These are phyloP conservation scores for Pugionium cornutum DNA, from an alignment of 345 rosid species.

Conservation along the genomic window DNA sequence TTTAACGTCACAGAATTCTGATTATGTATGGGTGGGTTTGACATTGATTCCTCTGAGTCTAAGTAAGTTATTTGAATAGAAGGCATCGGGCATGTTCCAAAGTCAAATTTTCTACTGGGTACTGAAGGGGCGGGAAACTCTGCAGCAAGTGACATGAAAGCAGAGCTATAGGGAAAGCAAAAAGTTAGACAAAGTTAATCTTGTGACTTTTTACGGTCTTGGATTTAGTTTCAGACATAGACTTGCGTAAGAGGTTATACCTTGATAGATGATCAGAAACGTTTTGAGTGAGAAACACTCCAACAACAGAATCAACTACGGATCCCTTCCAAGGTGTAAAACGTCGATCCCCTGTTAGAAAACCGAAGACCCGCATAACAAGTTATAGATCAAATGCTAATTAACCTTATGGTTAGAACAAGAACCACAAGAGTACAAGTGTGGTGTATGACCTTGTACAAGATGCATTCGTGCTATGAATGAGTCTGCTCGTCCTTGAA, in stretches of 20 bases:
- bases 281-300: conserved; percentile 96
- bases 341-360: conserved; percentile 78
- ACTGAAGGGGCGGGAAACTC: conserved; percentile 53
- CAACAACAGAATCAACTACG: conserved; percentile 91
- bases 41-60: conserved; percentile 55
- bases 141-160: conserved; percentile 88
- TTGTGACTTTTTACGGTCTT: conserved; percentile 12
- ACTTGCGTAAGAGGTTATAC: conserved; percentile 45
- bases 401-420: too few species aligned
- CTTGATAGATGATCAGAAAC: conserved; percentile 96
- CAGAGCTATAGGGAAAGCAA: conserved; percentile 60
- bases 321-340: conserved; percentile 98
- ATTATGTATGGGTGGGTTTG: conserved; percentile 45
- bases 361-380: conserved; percentile 25
- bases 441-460: conserved; percentile 72
- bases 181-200: conserved; percentile 20
- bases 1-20: conserved; percentile 50
- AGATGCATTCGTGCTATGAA: conserved; percentile 97
- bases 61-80: conserved; percentile 47
- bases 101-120: conserved; percentile 41
- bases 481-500: conserved; percentile 77
- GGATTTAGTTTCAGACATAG: conserved; percentile 6
- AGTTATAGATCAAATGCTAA: not conserved
- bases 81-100: conserved; percentile 41
- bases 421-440: not conserved